Conservation (phyloP, 106 monocot species). For the Posidonia australis region DNA sequence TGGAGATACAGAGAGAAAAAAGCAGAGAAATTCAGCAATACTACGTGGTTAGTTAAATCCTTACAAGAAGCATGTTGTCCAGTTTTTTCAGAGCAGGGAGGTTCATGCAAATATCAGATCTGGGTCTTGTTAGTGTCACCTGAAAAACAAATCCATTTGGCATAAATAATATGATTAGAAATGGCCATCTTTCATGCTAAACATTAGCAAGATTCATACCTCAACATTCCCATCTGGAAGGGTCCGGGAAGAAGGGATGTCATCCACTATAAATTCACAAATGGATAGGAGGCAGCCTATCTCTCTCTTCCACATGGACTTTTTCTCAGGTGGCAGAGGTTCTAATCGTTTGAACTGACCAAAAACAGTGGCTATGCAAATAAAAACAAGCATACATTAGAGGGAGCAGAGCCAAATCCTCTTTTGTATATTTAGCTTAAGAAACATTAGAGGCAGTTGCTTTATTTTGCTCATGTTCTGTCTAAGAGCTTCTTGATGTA, state of each 20-base stretch:
- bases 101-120: conserved; percentile 61
- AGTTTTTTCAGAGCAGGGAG: conserved; percentile 88
- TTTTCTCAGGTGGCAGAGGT: conserved; percentile 68
- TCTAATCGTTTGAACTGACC: conserved; percentile 91
- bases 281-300: conserved; percentile 89
- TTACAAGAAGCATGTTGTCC: conserved; percentile 65
- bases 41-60: conserved; percentile 2
- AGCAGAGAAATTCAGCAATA: no score
- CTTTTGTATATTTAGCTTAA: no score
- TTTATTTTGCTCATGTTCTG: no score
- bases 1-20: background rate
- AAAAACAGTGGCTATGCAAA: conserved; percentile 94
- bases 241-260: conserved; percentile 54
- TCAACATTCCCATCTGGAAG: conserved; percentile 74
- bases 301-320: conserved; percentile 76
- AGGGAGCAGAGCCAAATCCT: no score
- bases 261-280: conserved; percentile 68
- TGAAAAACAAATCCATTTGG: background rate
- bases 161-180: background rate
- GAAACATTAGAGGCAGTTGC: no score
- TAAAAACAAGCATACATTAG: no score
- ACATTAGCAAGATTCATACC: background rate
- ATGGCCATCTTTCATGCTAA: background rate
- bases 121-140: conserved; percentile 53
- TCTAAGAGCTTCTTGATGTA: no score